Evolutionary conservation across 495 filamentous ascomycete species (phyloP), one percentile per base, ranked within the genome.

Genomic region (Poronia punctata): DNA sequence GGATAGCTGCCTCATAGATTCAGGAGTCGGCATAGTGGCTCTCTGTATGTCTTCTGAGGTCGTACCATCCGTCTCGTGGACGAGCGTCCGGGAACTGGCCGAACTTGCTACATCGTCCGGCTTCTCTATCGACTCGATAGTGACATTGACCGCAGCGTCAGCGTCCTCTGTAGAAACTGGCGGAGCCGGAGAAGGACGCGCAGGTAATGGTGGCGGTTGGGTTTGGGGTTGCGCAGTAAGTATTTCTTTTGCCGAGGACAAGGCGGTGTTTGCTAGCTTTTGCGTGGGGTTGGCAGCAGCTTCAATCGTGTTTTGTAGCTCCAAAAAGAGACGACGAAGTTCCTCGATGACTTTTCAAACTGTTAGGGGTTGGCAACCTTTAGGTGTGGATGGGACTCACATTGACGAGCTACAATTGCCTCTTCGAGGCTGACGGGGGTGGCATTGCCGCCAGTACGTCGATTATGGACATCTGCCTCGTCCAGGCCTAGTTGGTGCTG

Each of bases 231-330:
- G 40, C 16, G 40, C 43, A 17, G 49, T 52, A 8, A 58, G 43
- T 7, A 58, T 53, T 4, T 62, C 53, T 16, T 58, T 49, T 10
- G 56, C 50, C 11, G 53, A 54, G 1, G 52, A 55, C 14, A 92
- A 68, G 3, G 89, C 86, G 20, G 90, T 75, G 26, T 88, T 80
- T 15, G 89, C 90, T 46, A 97, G 74, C 46, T 92, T 83, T 36
- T 77, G 77, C 8, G 82, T 75, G 0, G 92, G 92, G 53, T 75
- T 46, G 78, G 82, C 48, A 54, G 78, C 43, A 60, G 54, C 24
- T 52, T 62, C 29, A 59, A 56, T 19, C 71, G 78, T 40, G 57
- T 71, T 47, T 76, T 88, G 47, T 60, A 98, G 78, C 27, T 74
- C 72, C 3, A 71, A 54, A 54, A 94, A 98, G 2, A 98, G 68